Conservation (phyloP, 179 eudicot genomes). For the Spinacia oleracea region DNA sequence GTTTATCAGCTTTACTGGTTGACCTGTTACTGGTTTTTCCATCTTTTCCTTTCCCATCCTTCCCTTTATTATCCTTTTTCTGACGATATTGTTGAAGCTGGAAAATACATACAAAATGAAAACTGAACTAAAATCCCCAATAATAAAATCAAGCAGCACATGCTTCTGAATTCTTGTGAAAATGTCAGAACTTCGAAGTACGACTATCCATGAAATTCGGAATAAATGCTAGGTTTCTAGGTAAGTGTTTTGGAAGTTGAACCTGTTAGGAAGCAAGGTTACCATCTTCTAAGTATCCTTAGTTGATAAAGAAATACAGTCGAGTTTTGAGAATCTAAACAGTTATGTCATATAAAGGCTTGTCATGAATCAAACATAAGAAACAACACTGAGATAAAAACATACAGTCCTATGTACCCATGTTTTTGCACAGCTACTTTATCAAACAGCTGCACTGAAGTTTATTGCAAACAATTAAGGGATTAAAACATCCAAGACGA, state of each 20-base stretch:
- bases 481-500: too few species aligned
- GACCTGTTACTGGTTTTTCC: conserved; percentile 39
- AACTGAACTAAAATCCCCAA: conserved; percentile 8
- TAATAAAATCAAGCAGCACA: conserved; percentile 2
- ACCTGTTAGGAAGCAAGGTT: not conserved
- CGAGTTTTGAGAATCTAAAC: not conserved
- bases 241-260: not conserved
- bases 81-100: conserved; percentile 93
- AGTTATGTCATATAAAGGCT: not conserved
- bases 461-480: too few species aligned
- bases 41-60: conserved; percentile 53
- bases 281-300: not conserved
- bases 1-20: conserved; percentile 43
- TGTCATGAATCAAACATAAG: not conserved
- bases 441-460: too few species aligned
- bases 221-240: not conserved
- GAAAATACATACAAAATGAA: conserved; percentile 21
- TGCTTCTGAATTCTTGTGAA: not conserved
- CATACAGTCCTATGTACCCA: not conserved
- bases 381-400: not conserved
- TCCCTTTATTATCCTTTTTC: conserved; percentile 59
- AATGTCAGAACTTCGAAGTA: not conserved
- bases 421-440: not conserved
- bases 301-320: not conserved
- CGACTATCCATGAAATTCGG: not conserved